Evolutionary conservation across 2,329 filamentous ascomycete genomes (phyloP).

Genomic region (Colletotrichum abscissum): DNA sequence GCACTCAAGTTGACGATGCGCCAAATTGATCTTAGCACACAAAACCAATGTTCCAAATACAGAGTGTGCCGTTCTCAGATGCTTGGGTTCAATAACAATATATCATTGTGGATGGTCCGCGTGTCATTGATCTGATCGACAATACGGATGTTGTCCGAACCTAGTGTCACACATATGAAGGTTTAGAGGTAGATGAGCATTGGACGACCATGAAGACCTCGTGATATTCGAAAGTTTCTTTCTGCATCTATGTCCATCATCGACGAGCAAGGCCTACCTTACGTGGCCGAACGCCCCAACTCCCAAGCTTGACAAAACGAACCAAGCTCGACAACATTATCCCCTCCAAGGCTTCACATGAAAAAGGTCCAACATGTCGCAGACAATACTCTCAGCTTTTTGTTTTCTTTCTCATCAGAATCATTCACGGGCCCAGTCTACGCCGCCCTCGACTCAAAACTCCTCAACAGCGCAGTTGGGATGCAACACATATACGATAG

Average conservation of each 20-base stretch:
- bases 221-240: neutral
- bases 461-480: constrained; percentile 91
- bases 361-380: constrained; percentile 14
- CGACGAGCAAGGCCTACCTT: neutral
- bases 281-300: constrained; percentile 24
- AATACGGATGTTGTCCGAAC: too few species aligned
- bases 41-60: too few species aligned
- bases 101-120: too few species aligned
- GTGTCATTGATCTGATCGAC: too few species aligned
- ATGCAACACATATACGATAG: constrained; percentile 86
- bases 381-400: constrained; percentile 17
- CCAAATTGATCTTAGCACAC: too few species aligned
- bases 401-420: constrained; percentile 9
- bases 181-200: too few species aligned
- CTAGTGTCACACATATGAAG: too few species aligned
- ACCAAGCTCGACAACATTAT: constrained; percentile 1
- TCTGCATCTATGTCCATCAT: neutral
- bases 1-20: too few species aligned
- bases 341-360: constrained; percentile 1
- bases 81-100: too few species aligned
- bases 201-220: too few species aligned
- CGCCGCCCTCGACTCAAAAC: constrained; percentile 43
- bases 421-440: neutral
- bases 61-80: too few species aligned
- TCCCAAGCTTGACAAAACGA: constrained; percentile 4